Percentiles rank a stretch among this genome's conserved stretches.
phyloP scores from a whole-genome alignment of 371 early-diverging fungal genomes.

The Lichtheimia corymbifera region DNA sequence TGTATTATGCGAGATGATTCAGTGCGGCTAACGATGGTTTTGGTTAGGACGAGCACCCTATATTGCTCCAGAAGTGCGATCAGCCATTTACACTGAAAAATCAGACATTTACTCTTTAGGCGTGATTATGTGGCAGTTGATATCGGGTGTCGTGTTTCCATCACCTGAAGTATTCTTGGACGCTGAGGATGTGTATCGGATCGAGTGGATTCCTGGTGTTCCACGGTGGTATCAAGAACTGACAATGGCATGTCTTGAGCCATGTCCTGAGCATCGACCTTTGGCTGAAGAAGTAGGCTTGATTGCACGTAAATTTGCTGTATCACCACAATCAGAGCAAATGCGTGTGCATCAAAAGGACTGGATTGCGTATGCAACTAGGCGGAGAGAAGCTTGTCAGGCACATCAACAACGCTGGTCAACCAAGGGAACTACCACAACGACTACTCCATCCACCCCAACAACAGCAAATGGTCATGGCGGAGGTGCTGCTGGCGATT shows the following conservation, averaged over 20 bases:
- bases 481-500: too few relatives aligned
- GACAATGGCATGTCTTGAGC: conserved; percentile 33
- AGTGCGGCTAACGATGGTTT: too few relatives aligned
- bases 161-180: conserved; percentile 27
- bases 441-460: neutral
- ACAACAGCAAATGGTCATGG: neutral
- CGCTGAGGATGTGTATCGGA: conserved; percentile 20
- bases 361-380: conserved; percentile 20
- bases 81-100: conserved; percentile 42
- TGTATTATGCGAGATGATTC: too few relatives aligned
- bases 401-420: conserved; percentile 15
- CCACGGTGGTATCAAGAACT: conserved; percentile 34
- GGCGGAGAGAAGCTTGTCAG: conserved; percentile 11
- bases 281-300: conserved; percentile 31
- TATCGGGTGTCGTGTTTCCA: conserved; percentile 40
- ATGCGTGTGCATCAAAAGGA: conserved; percentile 19
- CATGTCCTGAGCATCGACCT: conserved; percentile 30
- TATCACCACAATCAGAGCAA: conserved; percentile 8
- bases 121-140: conserved; percentile 55
- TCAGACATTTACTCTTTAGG: conserved; percentile 56
- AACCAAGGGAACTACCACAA: neutral
- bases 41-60: conserved; percentile 42
- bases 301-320: conserved; percentile 26
- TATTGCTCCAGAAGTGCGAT: conserved; percentile 55
- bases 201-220: conserved; percentile 35